Conservation (phyloP, 1,139 yeast genomes). For the Debaryomycetaceae sp. region DNA sequence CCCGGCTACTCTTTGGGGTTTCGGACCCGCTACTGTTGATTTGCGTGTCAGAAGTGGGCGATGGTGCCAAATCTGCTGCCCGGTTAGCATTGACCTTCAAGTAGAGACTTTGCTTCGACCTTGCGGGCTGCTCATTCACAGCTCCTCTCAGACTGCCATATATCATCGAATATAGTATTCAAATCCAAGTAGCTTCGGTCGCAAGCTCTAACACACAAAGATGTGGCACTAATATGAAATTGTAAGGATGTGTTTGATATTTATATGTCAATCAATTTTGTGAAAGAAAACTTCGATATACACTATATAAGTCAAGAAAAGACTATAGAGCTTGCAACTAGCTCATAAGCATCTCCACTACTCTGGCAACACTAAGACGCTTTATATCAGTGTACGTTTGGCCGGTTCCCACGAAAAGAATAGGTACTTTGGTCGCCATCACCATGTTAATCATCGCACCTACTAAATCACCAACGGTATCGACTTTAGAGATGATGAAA, state of each 20-base stretch:
- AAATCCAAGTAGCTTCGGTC: not conserved
- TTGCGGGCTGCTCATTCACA: not conserved
- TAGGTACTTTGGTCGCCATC: constrained; percentile 93
- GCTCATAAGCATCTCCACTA: constrained; percentile 76
- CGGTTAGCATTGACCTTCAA: constrained; percentile 34
- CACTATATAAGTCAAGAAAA: not conserved
- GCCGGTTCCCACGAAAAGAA: constrained; percentile 92
- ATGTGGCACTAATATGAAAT: too few species aligned
- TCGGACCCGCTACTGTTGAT: constrained; percentile 3
- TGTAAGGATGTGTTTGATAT: not conserved
- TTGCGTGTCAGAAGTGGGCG: constrained; percentile 2
- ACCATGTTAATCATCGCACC: constrained; percentile 99
- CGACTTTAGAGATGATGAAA: constrained; percentile 91
- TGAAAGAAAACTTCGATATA: not conserved
- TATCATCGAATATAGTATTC: not conserved
- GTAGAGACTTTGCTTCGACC: constrained; percentile 13
- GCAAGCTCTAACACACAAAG: not conserved
- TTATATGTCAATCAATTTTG: not conserved
- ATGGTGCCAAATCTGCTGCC: constrained; percentile 37
- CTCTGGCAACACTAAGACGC: constrained; percentile 89
- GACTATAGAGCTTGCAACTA: constrained; percentile 7
- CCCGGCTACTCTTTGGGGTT: constrained; percentile 3
- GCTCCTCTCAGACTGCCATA: not conserved
- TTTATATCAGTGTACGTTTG: constrained; percentile 95
- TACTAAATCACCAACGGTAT: constrained; percentile 94